Percentiles rank a stretch among this genome's conserved stretches.
phyloP scores from a whole-genome alignment of 148 eudicot species.

The Persicaria maculosa region DNA sequence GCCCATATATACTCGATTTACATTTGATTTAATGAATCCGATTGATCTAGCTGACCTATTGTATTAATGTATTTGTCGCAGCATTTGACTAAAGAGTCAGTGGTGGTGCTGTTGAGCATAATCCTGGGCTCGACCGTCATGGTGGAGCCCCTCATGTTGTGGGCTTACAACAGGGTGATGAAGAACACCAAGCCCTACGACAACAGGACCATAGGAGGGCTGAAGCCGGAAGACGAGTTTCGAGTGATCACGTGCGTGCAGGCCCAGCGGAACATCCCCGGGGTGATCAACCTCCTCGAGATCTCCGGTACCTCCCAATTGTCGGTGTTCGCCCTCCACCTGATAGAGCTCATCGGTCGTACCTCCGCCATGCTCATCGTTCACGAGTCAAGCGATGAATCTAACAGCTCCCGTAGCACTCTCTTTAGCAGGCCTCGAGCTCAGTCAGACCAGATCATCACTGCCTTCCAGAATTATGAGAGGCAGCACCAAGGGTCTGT shows the following conservation, averaged over 20 bases:
- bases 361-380: conserved; percentile 32
- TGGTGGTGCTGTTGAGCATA: conserved; percentile 21
- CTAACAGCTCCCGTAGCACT: conserved; percentile 5
- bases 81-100: conserved; percentile 29
- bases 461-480: conserved; percentile 36
- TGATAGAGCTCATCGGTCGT: conserved; percentile 34
- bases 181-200: conserved; percentile 23
- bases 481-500: conserved; percentile 11
- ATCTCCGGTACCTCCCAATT: conserved; percentile 15
- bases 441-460: conserved; percentile 37
- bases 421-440: conserved; percentile 16
- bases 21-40: no score
- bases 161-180: conserved; percentile 3
- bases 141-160: conserved; percentile 34
- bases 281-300: conserved; percentile 35
- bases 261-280: conserved; percentile 15
- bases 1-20: neutral
- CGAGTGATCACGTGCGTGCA: conserved; percentile 41
- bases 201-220: conserved; percentile 32
- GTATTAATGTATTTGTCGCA: neutral
- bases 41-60: neutral
- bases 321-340: conserved; percentile 26
- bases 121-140: conserved; percentile 36
- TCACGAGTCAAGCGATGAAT: conserved; percentile 21
- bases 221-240: conserved; percentile 28